Base-by-base conservation (phyloP, 164 flowering plant species). In the Dillenia turbinata region DNA sequence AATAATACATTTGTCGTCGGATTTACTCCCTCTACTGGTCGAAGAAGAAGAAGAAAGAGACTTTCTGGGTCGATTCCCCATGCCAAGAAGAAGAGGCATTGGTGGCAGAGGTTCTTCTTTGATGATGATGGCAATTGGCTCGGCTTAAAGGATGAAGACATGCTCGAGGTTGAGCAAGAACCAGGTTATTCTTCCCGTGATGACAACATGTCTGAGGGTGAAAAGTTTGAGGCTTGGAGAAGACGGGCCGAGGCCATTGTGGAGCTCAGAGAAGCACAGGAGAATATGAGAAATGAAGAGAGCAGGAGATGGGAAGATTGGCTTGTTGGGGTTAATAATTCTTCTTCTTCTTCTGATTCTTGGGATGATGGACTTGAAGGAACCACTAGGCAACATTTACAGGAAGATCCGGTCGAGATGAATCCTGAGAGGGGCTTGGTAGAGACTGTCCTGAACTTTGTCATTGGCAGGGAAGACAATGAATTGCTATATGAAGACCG, bases 191-290 rank as follows among this genome's bases (percentile, higher is more conserved):
- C 40, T 33, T 59, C 71, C 2, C 64, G 59, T 45, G 83, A 73
- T 17, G 86, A 77, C 13, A 78, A 74, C 24, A 17, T 79, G 49
- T 73, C 87, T 0, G 99, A 84, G 53, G 78, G 58, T 54, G 87
- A 85, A 17, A 92, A 79, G 67, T 95, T 95, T 69, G 92, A 91
- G 77, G 96, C 88, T 9, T 95, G 99, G 99, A 95, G 70, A 77
- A 85, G 83, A 68, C 78, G 97, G 71, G 99, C 99, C 0, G 97
- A 95, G 84, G 96, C 96, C 0, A 89, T 95, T 47, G 49, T 81
- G 9, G 99, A 91, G 76, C 62, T 95, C 71, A 81, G 96, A 69
- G 99, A 95, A 74, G 96, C 90, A 7, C 96, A 87, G 59, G 87
- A 91, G 52, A 89, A 81, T 66, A 68, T 79, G 73, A 81, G 63